phyloP scores from a whole-genome alignment of 2,329 filamentous ascomycete species.

The Plenodomus lindquistii region DNA sequence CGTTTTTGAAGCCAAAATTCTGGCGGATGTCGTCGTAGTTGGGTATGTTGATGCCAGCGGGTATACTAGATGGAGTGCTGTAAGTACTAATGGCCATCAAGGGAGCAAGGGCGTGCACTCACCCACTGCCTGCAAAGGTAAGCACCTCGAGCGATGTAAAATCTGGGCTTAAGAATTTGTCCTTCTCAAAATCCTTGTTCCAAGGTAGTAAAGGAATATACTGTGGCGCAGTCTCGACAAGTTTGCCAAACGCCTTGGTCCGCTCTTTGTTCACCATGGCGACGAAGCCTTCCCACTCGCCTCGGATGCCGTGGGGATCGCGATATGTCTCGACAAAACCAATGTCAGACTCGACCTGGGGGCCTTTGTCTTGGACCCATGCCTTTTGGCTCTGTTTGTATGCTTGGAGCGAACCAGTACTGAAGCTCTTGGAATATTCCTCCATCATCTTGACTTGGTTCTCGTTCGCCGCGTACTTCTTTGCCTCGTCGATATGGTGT shows the following conservation, averaged over 20 bases:
- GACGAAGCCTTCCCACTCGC: conserved; percentile 59
- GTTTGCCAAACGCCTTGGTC: conserved; percentile 81
- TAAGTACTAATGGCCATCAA: conserved; percentile 2
- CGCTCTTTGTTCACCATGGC: conserved; percentile 84
- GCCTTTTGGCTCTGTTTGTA: conserved; percentile 56
- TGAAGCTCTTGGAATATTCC: conserved; percentile 55
- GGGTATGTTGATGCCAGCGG: conserved; percentile 64
- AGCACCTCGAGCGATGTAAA: conserved; percentile 94
- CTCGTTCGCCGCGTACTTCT: conserved; percentile 53
- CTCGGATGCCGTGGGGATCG: conserved; percentile 58
- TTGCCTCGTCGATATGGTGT: conserved; percentile 51
- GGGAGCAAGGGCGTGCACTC: conserved; percentile 4
- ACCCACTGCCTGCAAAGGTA: conserved; percentile 70
- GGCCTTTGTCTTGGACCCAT: conserved; percentile 59
- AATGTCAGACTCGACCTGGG: conserved; percentile 57
- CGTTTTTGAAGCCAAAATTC: conserved; percentile 87
- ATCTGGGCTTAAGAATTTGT: conserved; percentile 91
- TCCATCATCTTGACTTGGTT: conserved; percentile 51
- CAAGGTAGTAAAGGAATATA: conserved; percentile 92
- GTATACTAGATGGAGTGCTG: conserved; percentile 51
- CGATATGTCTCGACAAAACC: conserved; percentile 61
- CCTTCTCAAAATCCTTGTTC: conserved; percentile 88
- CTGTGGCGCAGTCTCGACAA: conserved; percentile 77
- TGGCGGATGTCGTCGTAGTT: conserved; percentile 70
- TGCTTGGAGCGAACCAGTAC: conserved; percentile 54